Conservation (phyloP, 768 basidiomycete species). For the Pisolithus sp. region DNA sequence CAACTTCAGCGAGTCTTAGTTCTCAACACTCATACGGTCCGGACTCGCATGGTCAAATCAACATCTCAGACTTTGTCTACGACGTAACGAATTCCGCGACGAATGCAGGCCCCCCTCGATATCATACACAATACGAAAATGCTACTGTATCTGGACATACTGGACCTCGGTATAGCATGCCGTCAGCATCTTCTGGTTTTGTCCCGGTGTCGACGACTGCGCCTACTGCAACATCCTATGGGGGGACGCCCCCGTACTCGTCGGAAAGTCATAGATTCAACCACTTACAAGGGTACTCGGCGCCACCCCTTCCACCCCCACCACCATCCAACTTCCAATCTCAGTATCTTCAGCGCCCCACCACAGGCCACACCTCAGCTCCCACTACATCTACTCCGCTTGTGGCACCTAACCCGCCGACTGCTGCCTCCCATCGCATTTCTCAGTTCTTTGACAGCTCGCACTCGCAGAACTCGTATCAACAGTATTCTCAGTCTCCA, state of each 20-base stretch:
- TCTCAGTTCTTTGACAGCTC: constrained; percentile 25
- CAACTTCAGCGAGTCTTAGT: constrained; percentile 30
- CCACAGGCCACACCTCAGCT: constrained; percentile 8
- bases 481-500: constrained; percentile 15
- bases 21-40: constrained; percentile 32
- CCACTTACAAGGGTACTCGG: constrained; percentile 39
- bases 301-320: constrained; percentile 17
- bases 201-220: constrained; percentile 40
- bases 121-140: constrained; percentile 44
- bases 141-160: constrained; percentile 25
- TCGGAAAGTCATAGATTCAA: constrained; percentile 25
- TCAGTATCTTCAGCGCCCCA: constrained; percentile 10
- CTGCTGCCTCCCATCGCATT: constrained; percentile 13
- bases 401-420: constrained; percentile 7
- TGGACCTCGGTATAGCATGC: constrained; percentile 63
- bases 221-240: constrained; percentile 33
- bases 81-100: constrained; percentile 33
- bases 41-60: constrained; percentile 31
- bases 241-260: constrained; percentile 30
- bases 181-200: constrained; percentile 64
- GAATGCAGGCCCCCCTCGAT: constrained; percentile 30
- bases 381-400: constrained; percentile 9
- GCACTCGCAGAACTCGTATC: constrained; percentile 19
- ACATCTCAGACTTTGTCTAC: constrained; percentile 30
- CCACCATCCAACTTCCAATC: constrained; percentile 14